These are phyloP conservation scores for Truncatella angustata DNA, from an alignment of 2,329 filamentous ascomycete genomes.

Conservation along the genomic window DNA sequence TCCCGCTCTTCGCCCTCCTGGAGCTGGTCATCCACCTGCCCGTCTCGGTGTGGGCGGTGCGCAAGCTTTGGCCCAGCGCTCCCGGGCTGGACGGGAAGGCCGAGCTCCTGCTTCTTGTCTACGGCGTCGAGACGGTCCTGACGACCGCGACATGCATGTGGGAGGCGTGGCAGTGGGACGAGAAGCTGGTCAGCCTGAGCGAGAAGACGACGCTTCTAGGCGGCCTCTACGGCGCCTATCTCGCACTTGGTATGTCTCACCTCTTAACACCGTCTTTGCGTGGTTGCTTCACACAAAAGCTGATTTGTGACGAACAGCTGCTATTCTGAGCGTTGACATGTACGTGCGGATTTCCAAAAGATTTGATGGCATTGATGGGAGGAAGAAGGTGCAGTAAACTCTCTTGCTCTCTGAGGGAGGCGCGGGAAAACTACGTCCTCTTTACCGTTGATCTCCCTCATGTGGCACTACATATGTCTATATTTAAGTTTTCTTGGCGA, in stretches of 20 bases:
- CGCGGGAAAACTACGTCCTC: too few species aligned
- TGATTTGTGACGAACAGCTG: conserved; percentile 39
- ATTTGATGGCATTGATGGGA: conserved; percentile 28
- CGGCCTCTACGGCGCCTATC: conserved; percentile 51
- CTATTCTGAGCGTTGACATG: conserved; percentile 54
- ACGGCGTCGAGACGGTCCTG: conserved; percentile 49
- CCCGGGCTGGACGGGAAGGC: conserved; percentile 32
- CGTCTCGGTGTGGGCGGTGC: conserved; percentile 45
- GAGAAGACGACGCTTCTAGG: conserved; percentile 46
- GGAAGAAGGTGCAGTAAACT: conserved; percentile 41
- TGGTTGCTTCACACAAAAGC: too few species aligned
- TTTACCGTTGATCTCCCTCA: too few species aligned
- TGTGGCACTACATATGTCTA: too few species aligned
- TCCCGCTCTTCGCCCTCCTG: conserved; percentile 47
- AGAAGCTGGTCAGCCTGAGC: conserved; percentile 38
- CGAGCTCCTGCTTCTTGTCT: conserved; percentile 52
- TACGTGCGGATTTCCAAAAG: conserved; percentile 47
- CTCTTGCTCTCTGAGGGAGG: too few species aligned
- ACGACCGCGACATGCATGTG: conserved; percentile 51
- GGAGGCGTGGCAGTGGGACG: conserved; percentile 49
- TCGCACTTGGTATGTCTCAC: conserved; percentile 48
- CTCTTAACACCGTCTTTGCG: too few species aligned
- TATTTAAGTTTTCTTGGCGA: not conserved
- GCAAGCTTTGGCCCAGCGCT: conserved; percentile 27
- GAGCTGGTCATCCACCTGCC: conserved; percentile 52